Conservation (phyloP, 768 basidiomycete genomes). For the Hypsizygus marmoreus region DNA sequence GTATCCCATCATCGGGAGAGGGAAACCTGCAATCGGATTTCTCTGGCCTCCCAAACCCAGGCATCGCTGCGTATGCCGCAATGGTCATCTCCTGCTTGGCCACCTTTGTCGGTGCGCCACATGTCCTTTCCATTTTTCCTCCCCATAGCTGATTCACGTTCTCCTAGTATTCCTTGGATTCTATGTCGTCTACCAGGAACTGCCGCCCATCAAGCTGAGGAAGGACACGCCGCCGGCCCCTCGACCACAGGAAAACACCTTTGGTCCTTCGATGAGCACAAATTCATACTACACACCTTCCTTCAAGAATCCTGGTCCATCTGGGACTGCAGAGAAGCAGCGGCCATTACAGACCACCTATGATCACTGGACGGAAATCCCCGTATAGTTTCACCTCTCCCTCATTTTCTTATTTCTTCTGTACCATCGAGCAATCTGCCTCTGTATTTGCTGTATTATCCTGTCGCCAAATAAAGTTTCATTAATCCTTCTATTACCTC, state of each 20-base stretch:
- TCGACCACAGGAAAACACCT: constrained; percentile 9
- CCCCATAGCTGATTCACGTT: not conserved
- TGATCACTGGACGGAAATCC: constrained; percentile 13
- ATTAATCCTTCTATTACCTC: not conserved
- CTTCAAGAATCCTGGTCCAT: no score
- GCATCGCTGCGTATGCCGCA: constrained; percentile 21
- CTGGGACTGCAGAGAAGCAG: not conserved
- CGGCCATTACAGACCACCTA: constrained; percentile 6
- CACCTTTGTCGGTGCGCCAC: constrained; percentile 26
- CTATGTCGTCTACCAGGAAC: constrained; percentile 11
- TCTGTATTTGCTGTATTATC: no score
- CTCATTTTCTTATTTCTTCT: not conserved
- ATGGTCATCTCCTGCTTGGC: constrained; percentile 31
- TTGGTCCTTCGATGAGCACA: no score
- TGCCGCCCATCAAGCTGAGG: constrained; percentile 1
- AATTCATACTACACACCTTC: no score
- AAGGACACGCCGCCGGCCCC: not conserved
- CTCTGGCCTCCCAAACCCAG: constrained; percentile 17
- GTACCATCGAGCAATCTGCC: no score
- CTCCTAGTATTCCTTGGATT: constrained; percentile 7
- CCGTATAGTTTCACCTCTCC: constrained; percentile 1
- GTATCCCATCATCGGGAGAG: constrained; percentile 21
- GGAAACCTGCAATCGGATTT: constrained; percentile 33
- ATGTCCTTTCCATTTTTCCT: not conserved
- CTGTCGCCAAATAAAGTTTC: no score